Evolutionary conservation across 2,329 filamentous ascomycete genomes (phyloP), one percentile per base, ranked within the genome.

Genomic region (Aspergillus fumigatus): DNA sequence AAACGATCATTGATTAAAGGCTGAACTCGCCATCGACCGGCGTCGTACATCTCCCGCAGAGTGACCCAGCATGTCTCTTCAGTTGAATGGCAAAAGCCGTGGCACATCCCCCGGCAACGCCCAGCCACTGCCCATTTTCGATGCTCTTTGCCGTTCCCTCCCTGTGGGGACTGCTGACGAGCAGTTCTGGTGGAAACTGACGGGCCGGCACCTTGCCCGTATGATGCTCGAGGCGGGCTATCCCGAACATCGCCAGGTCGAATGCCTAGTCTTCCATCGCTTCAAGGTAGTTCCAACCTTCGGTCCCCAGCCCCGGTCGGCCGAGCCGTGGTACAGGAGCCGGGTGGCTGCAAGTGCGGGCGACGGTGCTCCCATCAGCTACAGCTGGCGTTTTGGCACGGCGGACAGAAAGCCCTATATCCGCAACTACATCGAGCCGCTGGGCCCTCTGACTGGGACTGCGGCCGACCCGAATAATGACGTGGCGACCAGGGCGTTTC

Each of bases 151-250:
- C 19, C 52, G 52, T 49, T 54, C 49, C 27, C 52, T 54, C 52
- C 52, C 52, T 23, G 29, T 25, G 2, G 45, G 27, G 23, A 38
- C 19, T 5, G 52, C 27, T 23, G 32, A 54, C 45, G 25, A 54
- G 26, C 27, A 35, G 26, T 54, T 54, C 52, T 54, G 52, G 52
- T 54, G 52, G 52, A 48, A 21, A n/a, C n/a, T 49, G 43, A 54
- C 52, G n/a, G 52, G 52, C 29, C 45, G 43, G 17, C 52, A 54
- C 8, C 19, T 54, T 27, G 52, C 52, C 23, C 19, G 52, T 10
- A 54, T 54, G 52, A 48, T 54, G 45, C 52, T 49, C 38, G 52
- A 54, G 45, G 52, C 52, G n/a, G 17, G 52, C 43, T 54, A 54
- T 38, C 52, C 52, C 19, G 52, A 54, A 29, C 6, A 48, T 35